phyloP scores from a whole-genome alignment of 2,329 filamentous ascomycete species.

The Exophiala phaeomuriformis region DNA sequence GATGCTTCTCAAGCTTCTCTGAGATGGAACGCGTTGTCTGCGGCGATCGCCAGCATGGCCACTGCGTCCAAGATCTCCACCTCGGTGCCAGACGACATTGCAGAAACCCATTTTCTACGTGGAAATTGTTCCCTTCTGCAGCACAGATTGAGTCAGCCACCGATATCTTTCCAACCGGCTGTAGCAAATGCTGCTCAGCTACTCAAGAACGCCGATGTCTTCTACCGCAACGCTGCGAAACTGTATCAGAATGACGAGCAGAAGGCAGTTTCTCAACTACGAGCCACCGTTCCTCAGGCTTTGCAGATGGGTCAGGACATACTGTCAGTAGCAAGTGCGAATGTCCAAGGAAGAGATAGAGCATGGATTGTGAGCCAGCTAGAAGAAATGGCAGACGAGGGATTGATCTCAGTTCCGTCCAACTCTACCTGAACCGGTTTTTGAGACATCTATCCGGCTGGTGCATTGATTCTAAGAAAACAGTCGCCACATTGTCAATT shows the following conservation, averaged over 20 bases:
- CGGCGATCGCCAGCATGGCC: conserved; percentile 46
- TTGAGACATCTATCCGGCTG: no score
- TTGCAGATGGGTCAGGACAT: conserved; percentile 6
- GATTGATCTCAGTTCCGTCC: conserved; percentile 8
- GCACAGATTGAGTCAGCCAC: conserved; percentile 44
- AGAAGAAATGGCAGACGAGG: conserved; percentile 26
- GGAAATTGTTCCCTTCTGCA: conserved; percentile 52
- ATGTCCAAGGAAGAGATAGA: conserved; percentile 1
- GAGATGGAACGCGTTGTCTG: conserved; percentile 48
- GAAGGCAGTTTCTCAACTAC: conserved; percentile 15
- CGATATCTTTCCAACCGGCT: conserved; percentile 38
- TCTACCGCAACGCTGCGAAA: conserved; percentile 47
- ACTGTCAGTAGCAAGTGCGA: neutral
- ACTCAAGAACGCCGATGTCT: conserved; percentile 51
- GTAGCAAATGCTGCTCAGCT: conserved; percentile 42
- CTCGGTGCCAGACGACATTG: conserved; percentile 39
- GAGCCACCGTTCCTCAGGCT: conserved; percentile 8
- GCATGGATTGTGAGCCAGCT: conserved; percentile 21
- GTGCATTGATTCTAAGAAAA: no score
- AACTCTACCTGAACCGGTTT: neutral
- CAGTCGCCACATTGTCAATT: no score
- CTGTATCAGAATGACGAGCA: conserved; percentile 29
- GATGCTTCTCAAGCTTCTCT: conserved; percentile 30
- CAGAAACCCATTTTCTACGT: conserved; percentile 48
- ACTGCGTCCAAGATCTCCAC: conserved; percentile 46